phyloP scores from a whole-genome alignment of 2,329 filamentous ascomycete species.

The Calonectria ilicicola region DNA sequence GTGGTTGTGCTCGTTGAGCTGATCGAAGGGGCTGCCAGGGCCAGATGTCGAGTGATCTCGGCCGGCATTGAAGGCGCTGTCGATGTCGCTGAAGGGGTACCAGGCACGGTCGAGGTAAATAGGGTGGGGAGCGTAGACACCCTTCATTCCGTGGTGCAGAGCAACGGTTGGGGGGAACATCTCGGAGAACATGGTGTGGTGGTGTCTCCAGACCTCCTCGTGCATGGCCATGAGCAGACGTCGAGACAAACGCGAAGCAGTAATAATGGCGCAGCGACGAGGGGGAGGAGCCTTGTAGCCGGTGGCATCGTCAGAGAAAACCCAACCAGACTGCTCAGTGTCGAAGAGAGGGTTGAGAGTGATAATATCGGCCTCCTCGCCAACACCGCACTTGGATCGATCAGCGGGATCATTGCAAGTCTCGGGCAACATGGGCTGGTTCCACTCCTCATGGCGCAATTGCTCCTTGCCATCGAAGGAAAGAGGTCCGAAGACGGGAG shows the following conservation, averaged over 20 bases:
- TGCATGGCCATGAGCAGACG: slow-evolving; percentile 79
- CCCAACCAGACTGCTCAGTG: slow-evolving; percentile 77
- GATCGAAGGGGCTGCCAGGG: slow-evolving; percentile 74
- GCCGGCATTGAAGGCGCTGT: slow-evolving; percentile 83
- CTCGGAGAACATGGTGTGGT: slow-evolving; percentile 81
- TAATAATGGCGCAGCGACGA: slow-evolving; percentile 78
- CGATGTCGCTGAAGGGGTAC: slow-evolving; percentile 73
- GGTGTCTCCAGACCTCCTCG: slow-evolving; percentile 74
- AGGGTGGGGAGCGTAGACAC: slow-evolving; percentile 84
- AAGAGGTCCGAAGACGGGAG: slow-evolving; percentile 78
- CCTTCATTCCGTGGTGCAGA: slow-evolving; percentile 82
- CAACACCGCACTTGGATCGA: slow-evolving; percentile 70
- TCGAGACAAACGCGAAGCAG: slow-evolving; percentile 75
- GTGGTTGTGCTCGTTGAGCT: slow-evolving; percentile 84
- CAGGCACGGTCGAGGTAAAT: slow-evolving; percentile 84
- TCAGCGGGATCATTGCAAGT: slow-evolving; percentile 67
- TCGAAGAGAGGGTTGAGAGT: slow-evolving; percentile 84
- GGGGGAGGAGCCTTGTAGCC: slow-evolving; percentile 76
- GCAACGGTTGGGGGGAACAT: slow-evolving; percentile 82
- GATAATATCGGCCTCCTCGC: slow-evolving; percentile 80
- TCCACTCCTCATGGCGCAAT: slow-evolving; percentile 64
- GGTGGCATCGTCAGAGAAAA: slow-evolving; percentile 77
- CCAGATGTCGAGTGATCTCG: slow-evolving; percentile 75
- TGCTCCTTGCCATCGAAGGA: slow-evolving; percentile 60
- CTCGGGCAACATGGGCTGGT: slow-evolving; percentile 65